Evolutionary conservation across 2,329 filamentous ascomycete species (phyloP).

Genomic region (Aspergillus sp.): DNA sequence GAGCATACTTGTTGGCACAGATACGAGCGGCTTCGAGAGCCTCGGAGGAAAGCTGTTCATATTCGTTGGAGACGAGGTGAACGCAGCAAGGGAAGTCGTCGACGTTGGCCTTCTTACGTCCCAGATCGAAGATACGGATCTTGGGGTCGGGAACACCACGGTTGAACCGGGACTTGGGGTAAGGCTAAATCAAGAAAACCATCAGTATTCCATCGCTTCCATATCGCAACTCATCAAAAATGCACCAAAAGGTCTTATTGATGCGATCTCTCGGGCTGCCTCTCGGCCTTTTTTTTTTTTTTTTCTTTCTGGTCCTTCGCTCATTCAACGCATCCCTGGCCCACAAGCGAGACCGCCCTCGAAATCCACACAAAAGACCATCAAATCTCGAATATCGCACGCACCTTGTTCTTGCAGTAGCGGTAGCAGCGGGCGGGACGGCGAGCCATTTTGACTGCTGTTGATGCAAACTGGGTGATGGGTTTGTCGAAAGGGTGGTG

Average conservation of each 20-base stretch:
- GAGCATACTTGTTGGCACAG: constrained; percentile 93
- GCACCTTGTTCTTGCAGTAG: constrained; percentile 99
- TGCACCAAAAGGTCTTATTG: background rate
- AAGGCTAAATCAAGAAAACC: constrained; percentile 62
- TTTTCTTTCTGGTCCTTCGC: constrained; percentile 1
- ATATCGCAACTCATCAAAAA: background rate
- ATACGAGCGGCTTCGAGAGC: constrained; percentile 99
- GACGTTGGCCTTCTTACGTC: constrained; percentile 97
- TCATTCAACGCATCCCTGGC: constrained; percentile 1
- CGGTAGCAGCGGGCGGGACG: constrained; percentile 99
- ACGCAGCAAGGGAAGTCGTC: constrained; percentile 99
- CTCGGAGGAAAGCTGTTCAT: constrained; percentile 99
- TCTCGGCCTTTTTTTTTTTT: constrained; percentile 3
- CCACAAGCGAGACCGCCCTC: constrained; percentile 31
- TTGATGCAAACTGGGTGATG: constrained; percentile 47
- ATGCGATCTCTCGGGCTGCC: background rate
- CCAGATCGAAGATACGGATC: constrained; percentile 97
- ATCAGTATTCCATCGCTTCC: constrained; percentile 20
- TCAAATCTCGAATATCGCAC: constrained; percentile 38
- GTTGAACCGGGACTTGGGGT: constrained; percentile 99
- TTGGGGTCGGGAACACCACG: constrained; percentile 85
- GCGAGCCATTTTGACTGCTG: constrained; percentile 89
- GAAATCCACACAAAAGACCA: constrained; percentile 18
- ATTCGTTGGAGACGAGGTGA: constrained; percentile 99
- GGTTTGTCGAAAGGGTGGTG: constrained; percentile 36